phyloP scores from a whole-genome alignment of 192 early-diverging fungal species.

The Backusella mclennaniae region DNA sequence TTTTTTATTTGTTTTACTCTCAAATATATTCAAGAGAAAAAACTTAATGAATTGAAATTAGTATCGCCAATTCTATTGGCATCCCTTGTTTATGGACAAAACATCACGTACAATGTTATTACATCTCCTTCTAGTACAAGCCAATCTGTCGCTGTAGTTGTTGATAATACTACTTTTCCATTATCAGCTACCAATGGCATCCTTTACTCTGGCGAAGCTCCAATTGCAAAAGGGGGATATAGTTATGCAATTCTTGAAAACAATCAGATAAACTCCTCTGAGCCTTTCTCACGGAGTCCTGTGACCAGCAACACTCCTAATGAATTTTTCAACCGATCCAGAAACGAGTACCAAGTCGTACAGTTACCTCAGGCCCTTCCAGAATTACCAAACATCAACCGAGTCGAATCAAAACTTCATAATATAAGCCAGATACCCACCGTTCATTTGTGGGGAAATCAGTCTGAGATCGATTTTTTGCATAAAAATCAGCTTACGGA shows the following conservation, averaged over 20 bases:
- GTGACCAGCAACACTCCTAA: not conserved
- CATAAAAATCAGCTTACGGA: not conserved
- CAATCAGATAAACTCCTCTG: not conserved
- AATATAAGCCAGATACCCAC: not conserved
- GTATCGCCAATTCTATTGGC: not conserved
- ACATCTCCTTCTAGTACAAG: not conserved
- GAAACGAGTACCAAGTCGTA: not conserved
- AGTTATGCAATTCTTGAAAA: not conserved
- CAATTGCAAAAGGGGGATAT: not conserved
- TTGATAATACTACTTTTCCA: not conserved
- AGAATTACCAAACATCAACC: not conserved
- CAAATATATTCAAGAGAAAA: not conserved
- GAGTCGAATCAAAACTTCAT: slow-evolving; percentile 2
- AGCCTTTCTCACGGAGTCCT: not conserved
- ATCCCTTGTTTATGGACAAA: not conserved
- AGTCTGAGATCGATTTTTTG: not conserved
- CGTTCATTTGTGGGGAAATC: slow-evolving; percentile 9
- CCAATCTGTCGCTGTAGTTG: not conserved
- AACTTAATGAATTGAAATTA: not conserved
- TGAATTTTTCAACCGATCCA: not conserved
- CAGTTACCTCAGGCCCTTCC: not conserved
- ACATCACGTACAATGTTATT: slow-evolving; percentile 14
- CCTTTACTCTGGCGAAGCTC: not conserved
- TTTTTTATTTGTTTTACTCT: not conserved
- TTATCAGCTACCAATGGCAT: not conserved